Conservation (phyloP, 2,329 filamentous ascomycete genomes). For the Calonectria leucothoes region DNA sequence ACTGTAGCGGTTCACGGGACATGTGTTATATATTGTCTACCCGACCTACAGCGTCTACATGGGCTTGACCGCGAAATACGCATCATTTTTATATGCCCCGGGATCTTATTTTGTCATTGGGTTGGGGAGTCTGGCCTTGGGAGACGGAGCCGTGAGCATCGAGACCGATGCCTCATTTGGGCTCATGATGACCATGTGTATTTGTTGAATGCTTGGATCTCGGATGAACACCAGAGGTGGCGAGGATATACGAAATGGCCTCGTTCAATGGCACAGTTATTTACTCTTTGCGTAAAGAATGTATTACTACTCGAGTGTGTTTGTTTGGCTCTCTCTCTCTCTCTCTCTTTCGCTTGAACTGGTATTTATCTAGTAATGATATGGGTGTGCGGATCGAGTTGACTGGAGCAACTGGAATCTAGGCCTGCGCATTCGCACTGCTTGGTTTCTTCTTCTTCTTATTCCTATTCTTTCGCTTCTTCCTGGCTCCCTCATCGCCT, state of each 20-base stretch:
- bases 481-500: conserved; percentile 16
- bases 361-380: not conserved
- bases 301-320: not conserved
- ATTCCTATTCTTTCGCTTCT: conserved; percentile 40
- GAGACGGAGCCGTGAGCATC: conserved; percentile 1
- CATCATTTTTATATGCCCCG: conserved; percentile 18
- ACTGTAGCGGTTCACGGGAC: not conserved
- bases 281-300: conserved; percentile 7
- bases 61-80: not conserved
- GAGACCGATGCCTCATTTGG: not conserved
- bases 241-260: not conserved
- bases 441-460: conserved; percentile 45
- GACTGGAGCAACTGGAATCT: conserved; percentile 7
- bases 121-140: conserved; percentile 8
- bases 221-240: not conserved
- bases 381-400: not conserved
- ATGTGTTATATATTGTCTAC: not conserved
- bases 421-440: conserved; percentile 28
- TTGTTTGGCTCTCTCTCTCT: no score
- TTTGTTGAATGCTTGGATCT: conserved; percentile 4
- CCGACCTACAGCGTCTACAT: not conserved
- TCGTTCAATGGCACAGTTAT: conserved; percentile 2
- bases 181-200: conserved; percentile 18
- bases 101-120: conserved; percentile 1
- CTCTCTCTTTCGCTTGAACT: not conserved